These are phyloP conservation scores for Metarhizium sp. DNA, from an alignment of 2,329 filamentous ascomycete genomes.

Conservation along the genomic window DNA sequence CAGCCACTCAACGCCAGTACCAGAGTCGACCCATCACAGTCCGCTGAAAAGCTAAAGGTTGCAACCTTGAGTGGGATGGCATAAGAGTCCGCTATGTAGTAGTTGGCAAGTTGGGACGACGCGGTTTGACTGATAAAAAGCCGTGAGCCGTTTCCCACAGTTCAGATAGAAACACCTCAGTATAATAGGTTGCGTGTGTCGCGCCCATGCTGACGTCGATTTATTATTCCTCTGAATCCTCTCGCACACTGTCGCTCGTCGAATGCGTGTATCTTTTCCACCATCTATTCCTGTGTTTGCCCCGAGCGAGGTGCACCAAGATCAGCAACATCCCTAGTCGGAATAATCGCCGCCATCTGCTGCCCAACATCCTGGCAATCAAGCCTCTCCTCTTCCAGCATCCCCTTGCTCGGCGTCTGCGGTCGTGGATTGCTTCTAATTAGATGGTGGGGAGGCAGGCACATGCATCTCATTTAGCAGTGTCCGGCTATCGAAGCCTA, in stretches of 20 bases:
- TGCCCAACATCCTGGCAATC: not conserved
- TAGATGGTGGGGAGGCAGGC: conserved; percentile 10
- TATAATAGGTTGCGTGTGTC: no score
- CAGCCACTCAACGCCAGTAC: not conserved
- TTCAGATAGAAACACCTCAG: no score
- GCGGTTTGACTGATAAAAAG: not conserved
- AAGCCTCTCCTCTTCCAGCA: not conserved
- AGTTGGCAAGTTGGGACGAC: not conserved
- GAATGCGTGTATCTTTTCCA: not conserved
- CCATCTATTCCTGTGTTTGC: not conserved
- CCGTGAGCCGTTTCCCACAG: not conserved
- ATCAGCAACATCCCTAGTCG: not conserved
- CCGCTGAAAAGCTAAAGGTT: not conserved
- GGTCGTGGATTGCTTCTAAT: conserved; percentile 14
- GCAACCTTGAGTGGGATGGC: not conserved
- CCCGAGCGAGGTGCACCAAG: not conserved
- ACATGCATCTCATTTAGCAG: conserved; percentile 1
- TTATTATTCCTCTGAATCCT: no score
- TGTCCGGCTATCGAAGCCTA: not conserved
- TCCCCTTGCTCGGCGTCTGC: conserved; percentile 11
- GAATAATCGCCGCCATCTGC: not conserved
- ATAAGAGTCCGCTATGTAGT: not conserved
- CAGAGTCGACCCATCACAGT: not conserved
- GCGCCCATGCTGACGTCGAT: not conserved
- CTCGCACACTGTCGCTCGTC: not conserved